Evolutionary conservation across 78 protist genomes (phyloP), one percentile per base, ranked within the genome.

Genomic region (Anaeramoeba flamelloides): DNA sequence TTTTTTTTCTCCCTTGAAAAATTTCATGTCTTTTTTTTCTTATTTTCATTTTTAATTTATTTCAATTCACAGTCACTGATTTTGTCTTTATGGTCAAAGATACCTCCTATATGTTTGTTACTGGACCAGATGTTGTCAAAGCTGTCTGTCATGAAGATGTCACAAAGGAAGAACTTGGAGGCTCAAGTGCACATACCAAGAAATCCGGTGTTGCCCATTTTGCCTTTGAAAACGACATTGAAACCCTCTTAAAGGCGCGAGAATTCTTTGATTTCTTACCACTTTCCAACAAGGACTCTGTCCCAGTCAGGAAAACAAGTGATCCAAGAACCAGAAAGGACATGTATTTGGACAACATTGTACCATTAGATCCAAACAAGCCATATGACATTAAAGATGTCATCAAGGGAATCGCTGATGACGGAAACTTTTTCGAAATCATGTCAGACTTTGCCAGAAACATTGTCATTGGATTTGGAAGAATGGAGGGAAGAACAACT

Each of bases 61-160:
- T n/a, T n/a, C n/a, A n/a, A n/a, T n/a, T n/a, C n/a, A n/a, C n/a
- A n/a, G n/a, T 96, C 82, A 95, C 98, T 33, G 98, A 95, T 84
- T 94, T 89, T 64, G 86, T 84, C 12, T 89, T 95, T 74, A 95
- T 95, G 98, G 96, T 92, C 0, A 79, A 37, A 41, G 83, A 91
- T 74, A 90, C 95, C 26, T 88, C 94, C 2, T 91, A 92, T 86
- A 81, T 95, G 89, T 95, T 94, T 41, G 95, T 95, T 33, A 95
- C 98, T 31, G 98, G 98, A 38, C 98, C 98, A 41, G 97, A 95
- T 3, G 98, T 95, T 4, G 97, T 95, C 69, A 92, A n/a, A 2
- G 3, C 77, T 8, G 32, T 8, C 77, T 3, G 53, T 3, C 77
- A 37, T 37, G 2, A 41, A 69, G 39, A 36, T 1, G 92, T 95